Evolutionary conservation across 2,329 filamentous ascomycete genomes (phyloP), one percentile per base, ranked within the genome.

Genomic region (Lanzia echinophila): DNA sequence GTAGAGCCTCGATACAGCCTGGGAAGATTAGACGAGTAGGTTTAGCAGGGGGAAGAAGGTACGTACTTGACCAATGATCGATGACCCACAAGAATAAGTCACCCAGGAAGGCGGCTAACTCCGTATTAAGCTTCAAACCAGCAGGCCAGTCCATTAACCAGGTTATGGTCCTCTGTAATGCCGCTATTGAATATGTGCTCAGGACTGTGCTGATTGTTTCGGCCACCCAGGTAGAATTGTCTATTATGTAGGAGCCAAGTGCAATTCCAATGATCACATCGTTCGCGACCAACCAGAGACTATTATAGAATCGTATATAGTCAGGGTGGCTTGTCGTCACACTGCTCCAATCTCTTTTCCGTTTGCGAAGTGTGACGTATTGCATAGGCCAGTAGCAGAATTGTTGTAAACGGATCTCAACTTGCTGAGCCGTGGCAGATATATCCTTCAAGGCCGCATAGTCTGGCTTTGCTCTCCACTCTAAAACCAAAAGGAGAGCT

Each of bases 331-430:
- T 96, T 46, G 87, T 94, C 0, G 91, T 96, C 53, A 97, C 87
- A 68, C 92, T 97, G 55, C 90, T 88, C 92, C 94, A 97, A 63
- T 95, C 90, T 58, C 86, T 84, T 67, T 95, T 95, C 38, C 91
- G 80, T 66, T 88, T 84, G n/a, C 91, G 86, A 45, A 99, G 72
- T 15, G 90, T 97, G 42, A 92, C 79, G 67, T 97, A 96, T 69
- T 99, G 92, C 71, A 95, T 90, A 2, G 94, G 95, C 91, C 92
- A 97, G 70, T 99, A 99, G 71, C 92, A 97, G 67, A 97, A 97
- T 68, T 99, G 94, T 68, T 97, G 90, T 20, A 99, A 78, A 5
- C 94, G 87, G 60, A 99, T 96, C 71, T 99, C 94, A 34, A 99
- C 85, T 70, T 99, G 94, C 69, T 99, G 94, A 22, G 94, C 94